Conservation (phyloP, 2,329 filamentous ascomycete genomes). For the Fusarium siculi region DNA sequence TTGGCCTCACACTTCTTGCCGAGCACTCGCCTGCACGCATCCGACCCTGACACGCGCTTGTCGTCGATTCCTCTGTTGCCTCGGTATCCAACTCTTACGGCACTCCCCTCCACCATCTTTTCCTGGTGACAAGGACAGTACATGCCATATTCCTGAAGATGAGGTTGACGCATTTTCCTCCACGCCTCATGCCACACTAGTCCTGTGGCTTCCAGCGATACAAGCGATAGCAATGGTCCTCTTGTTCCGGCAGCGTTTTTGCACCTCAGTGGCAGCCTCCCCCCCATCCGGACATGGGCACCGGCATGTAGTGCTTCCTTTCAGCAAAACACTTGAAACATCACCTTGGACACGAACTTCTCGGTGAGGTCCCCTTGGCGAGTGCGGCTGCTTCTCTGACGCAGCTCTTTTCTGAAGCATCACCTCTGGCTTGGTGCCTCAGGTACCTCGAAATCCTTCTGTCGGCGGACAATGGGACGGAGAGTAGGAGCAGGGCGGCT, state of each 20-base stretch:
- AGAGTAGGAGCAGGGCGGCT: too few species aligned
- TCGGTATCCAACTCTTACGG: background rate
- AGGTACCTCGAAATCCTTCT: background rate
- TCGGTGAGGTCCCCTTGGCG: background rate
- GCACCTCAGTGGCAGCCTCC: too few species aligned
- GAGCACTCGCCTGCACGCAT: too few species aligned
- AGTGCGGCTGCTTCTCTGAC: background rate
- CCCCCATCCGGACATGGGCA: too few species aligned
- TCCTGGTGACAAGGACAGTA: too few species aligned
- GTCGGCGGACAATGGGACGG: too few species aligned
- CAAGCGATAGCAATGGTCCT: background rate
- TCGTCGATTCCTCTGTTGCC: rapidly evolving
- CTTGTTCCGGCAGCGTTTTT: too few species aligned
- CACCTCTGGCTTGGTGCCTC: background rate
- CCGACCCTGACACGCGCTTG: background rate
- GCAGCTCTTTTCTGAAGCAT: background rate
- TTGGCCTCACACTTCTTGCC: background rate
- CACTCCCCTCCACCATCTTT: background rate
- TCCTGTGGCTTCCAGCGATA: background rate
- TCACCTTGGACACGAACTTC: background rate
- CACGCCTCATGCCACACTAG: background rate
- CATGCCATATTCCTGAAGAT: rapidly evolving
- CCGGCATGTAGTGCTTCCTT: background rate
- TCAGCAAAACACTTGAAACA: background rate
- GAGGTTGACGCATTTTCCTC: rapidly evolving